A percentile compares a stretch with the other conserved stretches of the same genome.
Evolutionary conservation across 768 basidiomycete genomes (phyloP).

Genomic region (Mycena venus): DNA sequence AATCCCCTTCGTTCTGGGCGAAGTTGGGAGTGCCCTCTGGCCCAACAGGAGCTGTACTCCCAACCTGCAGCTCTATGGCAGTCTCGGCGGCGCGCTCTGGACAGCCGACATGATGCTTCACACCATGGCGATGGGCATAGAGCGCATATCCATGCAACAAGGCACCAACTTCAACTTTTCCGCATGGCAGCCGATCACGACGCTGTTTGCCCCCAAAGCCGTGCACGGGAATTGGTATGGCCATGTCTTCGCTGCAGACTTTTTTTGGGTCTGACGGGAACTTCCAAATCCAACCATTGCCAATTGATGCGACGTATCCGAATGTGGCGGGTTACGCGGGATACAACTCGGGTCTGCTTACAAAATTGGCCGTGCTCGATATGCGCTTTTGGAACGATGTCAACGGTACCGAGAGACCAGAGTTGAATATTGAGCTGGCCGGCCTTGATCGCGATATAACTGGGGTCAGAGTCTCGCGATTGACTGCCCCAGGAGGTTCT

Average conservation of each 20-base stretch:
- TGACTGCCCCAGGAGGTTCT: conserved; percentile 8
- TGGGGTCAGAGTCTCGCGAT: conserved; percentile 2
- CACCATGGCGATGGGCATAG: conserved; percentile 8
- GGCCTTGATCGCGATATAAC: not conserved
- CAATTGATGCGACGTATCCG: not conserved
- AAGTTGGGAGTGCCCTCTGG: conserved; percentile 3
- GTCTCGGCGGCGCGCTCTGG: conserved; percentile 10
- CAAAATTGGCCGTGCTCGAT: conserved; percentile 8
- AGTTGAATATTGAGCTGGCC: not conserved
- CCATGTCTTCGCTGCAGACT: not conserved
- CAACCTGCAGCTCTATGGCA: not conserved
- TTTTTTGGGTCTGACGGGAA: not conserved
- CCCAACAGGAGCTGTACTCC: not conserved
- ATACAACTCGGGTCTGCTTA: not conserved
- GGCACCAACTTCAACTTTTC: no score
- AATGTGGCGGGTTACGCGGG: conserved; percentile 10
- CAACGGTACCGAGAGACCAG: not conserved
- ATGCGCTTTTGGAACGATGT: not conserved
- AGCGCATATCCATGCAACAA: not conserved
- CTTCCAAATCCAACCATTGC: not conserved
- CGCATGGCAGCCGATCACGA: not conserved
- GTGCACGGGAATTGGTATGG: conserved; percentile 9
- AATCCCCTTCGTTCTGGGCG: conserved; percentile 3
- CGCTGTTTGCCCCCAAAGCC: not conserved
- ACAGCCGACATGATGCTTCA: conserved; percentile 4